Base-by-base conservation (phyloP, 2,329 filamentous ascomycete genomes). In the Aspergillus sp. region DNA sequence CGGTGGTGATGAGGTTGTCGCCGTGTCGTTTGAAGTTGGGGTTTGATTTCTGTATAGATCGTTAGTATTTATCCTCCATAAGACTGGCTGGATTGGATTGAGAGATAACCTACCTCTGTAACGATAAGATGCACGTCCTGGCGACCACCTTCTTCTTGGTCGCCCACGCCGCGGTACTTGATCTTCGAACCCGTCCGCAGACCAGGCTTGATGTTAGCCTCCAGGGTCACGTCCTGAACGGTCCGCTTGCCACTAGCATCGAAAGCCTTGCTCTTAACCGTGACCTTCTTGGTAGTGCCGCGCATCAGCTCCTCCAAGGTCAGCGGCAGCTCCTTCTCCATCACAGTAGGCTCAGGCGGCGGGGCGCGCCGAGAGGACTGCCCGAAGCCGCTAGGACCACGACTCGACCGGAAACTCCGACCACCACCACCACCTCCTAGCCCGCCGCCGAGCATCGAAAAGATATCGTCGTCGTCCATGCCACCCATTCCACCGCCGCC, bases 121-220 rank as follows among this genome's bases (percentile, higher is more conserved):
- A 99, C 86, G 59, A 99, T 89, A 70, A 99, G 96, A 75, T 97
- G 93, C 55, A 99, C 78, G 77, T 99, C 95, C 76, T 99, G 95
- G 60, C 92, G 91, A 14, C 94, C 94, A 47, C 95, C 95, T 72
- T 98, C 95, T 62, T 96, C 92, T 75, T 98, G 93, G 76, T 99
- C 95, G 11, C 95, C 95, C n/a, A 99, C 93, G 47, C 94, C 92
- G 72, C 90, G 91, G 74, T 96, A 99, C 79, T 97, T 97, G 78
- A 99, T 96, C 83, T 98, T 99, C 71, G 91, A 96, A 31, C 95
- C 95, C 69, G 96, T 93, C 80, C 98, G 97, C 77, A 98, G 80
- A 60, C 95, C 95, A 6, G 92, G 88, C 80, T 97, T 98, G 79
- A 99, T 96, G 51, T 92, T 92, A 55, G 98, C 94, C 72, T 96